These are phyloP conservation scores for Juglanconis juglandina DNA, from an alignment of 2,329 filamentous ascomycete species.

Conservation along the genomic window DNA sequence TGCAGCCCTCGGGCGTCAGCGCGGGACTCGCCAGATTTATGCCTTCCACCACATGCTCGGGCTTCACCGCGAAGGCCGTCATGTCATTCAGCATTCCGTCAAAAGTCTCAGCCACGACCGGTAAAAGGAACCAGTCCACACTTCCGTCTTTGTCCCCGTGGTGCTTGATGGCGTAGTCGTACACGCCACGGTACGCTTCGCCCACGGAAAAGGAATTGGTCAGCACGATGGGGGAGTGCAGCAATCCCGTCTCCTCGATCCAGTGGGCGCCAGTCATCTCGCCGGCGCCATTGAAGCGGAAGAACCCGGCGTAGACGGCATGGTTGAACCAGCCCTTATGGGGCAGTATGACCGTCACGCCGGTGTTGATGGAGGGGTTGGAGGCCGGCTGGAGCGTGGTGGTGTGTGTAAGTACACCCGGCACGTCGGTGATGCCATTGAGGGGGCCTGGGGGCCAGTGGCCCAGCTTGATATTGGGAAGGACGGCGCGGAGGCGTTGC, in stretches of 20 bases:
- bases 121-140: constrained; percentile 52
- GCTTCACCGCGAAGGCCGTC: constrained; percentile 50
- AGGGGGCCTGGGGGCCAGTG: constrained; percentile 40
- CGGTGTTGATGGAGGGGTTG: constrained; percentile 38
- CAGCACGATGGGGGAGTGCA: constrained; percentile 57
- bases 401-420: constrained; percentile 45
- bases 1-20: constrained; percentile 57
- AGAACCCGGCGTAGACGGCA: constrained; percentile 48
- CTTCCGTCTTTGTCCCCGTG: constrained; percentile 39
- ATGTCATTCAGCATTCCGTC: constrained; percentile 61
- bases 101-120: constrained; percentile 61
- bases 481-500: constrained; percentile 39
- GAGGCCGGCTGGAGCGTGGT: constrained; percentile 35
- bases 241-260: constrained; percentile 58
- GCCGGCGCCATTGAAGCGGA: constrained; percentile 62
- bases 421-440: constrained; percentile 50
- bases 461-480: constrained; percentile 43
- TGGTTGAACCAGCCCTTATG: constrained; percentile 41
- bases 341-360: constrained; percentile 48
- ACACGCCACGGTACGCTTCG: constrained; percentile 55
- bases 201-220: constrained; percentile 59
- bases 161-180: constrained; percentile 50
- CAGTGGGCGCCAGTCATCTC: constrained; percentile 61
- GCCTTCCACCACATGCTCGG: constrained; percentile 51
- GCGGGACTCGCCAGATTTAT: constrained; percentile 49